Percentiles rank a stretch among this genome's conserved stretches.
Conservation (phyloP, 2,329 filamentous ascomycete species). For the Hymenoscyphus salicellus region DNA sequence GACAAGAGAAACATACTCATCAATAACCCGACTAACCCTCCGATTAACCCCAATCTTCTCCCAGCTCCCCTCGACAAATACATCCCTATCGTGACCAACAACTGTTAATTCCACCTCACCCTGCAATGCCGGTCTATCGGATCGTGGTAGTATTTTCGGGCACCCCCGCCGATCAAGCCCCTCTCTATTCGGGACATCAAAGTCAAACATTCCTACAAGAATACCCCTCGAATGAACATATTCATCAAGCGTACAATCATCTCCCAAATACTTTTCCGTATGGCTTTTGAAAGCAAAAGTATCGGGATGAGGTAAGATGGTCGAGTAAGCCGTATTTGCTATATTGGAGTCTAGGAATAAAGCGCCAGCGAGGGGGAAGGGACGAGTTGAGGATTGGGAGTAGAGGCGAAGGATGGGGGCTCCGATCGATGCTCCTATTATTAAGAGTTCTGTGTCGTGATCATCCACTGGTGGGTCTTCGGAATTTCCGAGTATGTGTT, state of each 20-base stretch:
- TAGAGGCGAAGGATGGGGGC: slow-evolving; percentile 35
- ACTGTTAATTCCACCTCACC: slow-evolving; percentile 35
- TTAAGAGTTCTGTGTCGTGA: slow-evolving; percentile 15
- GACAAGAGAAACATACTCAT: slow-evolving; percentile 29
- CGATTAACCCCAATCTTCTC: slow-evolving; percentile 35
- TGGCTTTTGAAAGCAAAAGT: slow-evolving; percentile 25
- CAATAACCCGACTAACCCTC: slow-evolving; percentile 35
- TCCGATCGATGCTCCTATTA: slow-evolving; percentile 36
- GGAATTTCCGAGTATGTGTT: slow-evolving; percentile 10
- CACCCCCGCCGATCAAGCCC: slow-evolving; percentile 32
- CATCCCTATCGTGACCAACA: slow-evolving; percentile 35
- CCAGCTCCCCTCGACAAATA: slow-evolving; percentile 34
- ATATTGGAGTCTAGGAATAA: slow-evolving; percentile 38
- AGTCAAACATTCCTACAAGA: slow-evolving; percentile 32
- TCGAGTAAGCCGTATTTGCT: slow-evolving; percentile 33
- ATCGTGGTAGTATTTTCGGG: slow-evolving; percentile 29
- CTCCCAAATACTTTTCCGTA: slow-evolving; percentile 24
- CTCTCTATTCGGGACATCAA: slow-evolving; percentile 34
- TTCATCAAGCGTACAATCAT: slow-evolving; percentile 31
- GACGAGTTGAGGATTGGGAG: slow-evolving; percentile 30
- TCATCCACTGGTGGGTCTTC: not conserved
- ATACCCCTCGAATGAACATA: slow-evolving; percentile 33
- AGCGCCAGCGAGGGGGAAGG: slow-evolving; percentile 30
- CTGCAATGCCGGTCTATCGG: slow-evolving; percentile 31
- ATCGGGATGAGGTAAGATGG: slow-evolving; percentile 33